phyloP scores from a whole-genome alignment of 1,284 basidiomycete genomes.

The Blastosporella zonata region DNA sequence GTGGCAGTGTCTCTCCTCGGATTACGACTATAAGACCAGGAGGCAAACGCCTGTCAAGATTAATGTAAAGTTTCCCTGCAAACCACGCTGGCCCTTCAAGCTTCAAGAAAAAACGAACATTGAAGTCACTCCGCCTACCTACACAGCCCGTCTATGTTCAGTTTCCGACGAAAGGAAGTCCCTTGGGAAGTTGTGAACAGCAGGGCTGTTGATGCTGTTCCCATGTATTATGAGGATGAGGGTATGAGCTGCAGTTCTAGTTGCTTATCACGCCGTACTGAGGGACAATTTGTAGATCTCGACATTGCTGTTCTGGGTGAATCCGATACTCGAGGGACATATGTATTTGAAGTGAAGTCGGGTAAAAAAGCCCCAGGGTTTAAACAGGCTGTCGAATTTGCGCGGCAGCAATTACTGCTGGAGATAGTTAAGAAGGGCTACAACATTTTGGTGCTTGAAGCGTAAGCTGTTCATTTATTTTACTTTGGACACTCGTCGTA shows the following conservation, averaged over 20 bases:
- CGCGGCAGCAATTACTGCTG: constrained; percentile 59
- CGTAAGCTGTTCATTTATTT: constrained; percentile 39
- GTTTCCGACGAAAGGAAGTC: constrained; percentile 49
- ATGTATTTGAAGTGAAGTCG: constrained; percentile 59
- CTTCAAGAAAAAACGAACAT: background rate
- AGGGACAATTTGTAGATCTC: constrained; percentile 44
- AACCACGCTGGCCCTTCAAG: background rate
- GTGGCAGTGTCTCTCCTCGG: constrained; percentile 14
- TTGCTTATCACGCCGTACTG: constrained; percentile 1
- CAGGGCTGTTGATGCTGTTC: constrained; percentile 59
- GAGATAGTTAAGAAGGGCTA: constrained; percentile 55
- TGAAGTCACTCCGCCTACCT: constrained; percentile 8
- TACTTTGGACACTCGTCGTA: constrained; percentile 9
- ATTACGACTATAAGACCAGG: constrained; percentile 15
- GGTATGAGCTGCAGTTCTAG: constrained; percentile 34
- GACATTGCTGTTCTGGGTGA: constrained; percentile 54
- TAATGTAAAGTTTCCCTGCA: constrained; percentile 11
- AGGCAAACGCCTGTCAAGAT: constrained; percentile 5
- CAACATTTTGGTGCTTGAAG: constrained; percentile 64
- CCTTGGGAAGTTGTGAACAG: constrained; percentile 78
- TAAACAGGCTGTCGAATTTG: constrained; percentile 55
- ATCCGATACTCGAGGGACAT: constrained; percentile 53
- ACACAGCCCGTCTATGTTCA: constrained; percentile 34
- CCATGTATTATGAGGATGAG: constrained; percentile 62
- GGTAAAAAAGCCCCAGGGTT: constrained; percentile 37